Percentiles rank a stretch among this genome's conserved stretches.
These are phyloP conservation scores for Calonectria hongkongensis DNA, from an alignment of 2,329 filamentous ascomycete genomes.

Conservation along the genomic window DNA sequence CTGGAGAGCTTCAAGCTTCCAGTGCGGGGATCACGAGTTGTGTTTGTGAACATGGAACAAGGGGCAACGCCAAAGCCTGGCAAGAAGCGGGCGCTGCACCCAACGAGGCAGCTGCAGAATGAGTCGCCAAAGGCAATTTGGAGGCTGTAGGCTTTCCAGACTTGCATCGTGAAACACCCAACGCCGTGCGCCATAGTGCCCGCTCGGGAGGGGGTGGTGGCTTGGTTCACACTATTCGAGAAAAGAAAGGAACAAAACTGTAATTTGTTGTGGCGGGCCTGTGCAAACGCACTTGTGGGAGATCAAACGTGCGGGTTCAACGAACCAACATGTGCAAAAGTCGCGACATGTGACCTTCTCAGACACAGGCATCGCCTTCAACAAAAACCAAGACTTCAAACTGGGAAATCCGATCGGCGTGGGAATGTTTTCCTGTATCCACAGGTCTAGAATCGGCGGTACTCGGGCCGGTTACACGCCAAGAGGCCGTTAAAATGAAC, in stretches of 20 bases:
- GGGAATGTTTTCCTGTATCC: conserved; percentile 27
- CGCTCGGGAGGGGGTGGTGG: conserved; percentile 16
- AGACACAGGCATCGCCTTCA: background rate
- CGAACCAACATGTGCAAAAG: conserved; percentile 26
- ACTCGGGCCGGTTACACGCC: conserved; percentile 30
- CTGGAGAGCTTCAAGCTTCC: conserved; percentile 16
- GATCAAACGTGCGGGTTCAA: conserved; percentile 26
- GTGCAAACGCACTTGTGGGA: background rate
- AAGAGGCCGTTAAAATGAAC: conserved; percentile 1
- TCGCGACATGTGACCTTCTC: background rate
- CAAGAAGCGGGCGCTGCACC: conserved; percentile 14
- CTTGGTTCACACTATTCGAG: conserved; percentile 30
- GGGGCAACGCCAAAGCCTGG: conserved; percentile 10
- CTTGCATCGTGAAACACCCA: conserved; percentile 4
- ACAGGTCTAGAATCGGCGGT: conserved; percentile 29
- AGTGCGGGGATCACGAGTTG: conserved; percentile 24
- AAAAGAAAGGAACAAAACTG: conserved; percentile 27
- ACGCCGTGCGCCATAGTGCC: conserved; percentile 29
- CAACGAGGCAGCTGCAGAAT: conserved; percentile 30
- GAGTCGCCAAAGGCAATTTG: conserved; percentile 32
- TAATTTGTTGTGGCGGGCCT: background rate
- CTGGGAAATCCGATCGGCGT: conserved; percentile 23
- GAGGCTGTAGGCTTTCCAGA: conserved; percentile 13
- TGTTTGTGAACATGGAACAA: conserved; percentile 22
- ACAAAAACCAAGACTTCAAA: conserved; percentile 3